Evolutionary conservation across 2,329 filamentous ascomycete species (phyloP), one percentile per base, ranked within the genome.

Genomic region (Phialophora verrucosa): DNA sequence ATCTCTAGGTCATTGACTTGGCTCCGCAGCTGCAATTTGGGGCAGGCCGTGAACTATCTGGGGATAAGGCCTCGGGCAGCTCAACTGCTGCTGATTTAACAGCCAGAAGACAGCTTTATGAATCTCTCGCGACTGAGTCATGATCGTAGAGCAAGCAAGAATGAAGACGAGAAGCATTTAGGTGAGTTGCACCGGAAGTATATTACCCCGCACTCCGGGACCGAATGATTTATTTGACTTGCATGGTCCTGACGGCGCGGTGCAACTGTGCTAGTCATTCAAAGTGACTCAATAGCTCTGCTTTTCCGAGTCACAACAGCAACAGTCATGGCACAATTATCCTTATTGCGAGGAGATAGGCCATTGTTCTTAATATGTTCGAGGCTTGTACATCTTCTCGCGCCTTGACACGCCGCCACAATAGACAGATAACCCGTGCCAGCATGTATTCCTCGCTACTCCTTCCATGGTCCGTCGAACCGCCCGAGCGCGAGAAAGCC

Each of bases 371-470:
- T 20, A 11, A 14, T 12, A 51, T 29, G 20, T 23, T 51, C 49
- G 23, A 51, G 20, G 49, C 49, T 27, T 17, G 25, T 51, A 11
- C 49, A 12, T 29, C 25, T 5, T 51, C 20, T 51, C 49, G 49
- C 25, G 49, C 25, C 49, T 27, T 51, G 49, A 51, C 25, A 51
- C 20, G 17, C 17, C 38, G 20, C 7, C 17, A 51, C 25, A 29
- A 10, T 23, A 14, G 49, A 11, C 23, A 55, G 27, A 35, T 32
- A 23, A 35, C 51, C 8, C 12, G 7, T 31, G 23, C 20, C 38
- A 44, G 55, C 23, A 72, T 72, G 67, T 72, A 72, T 51, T 27
- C 56, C n/a, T 66, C 68, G 12, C 50, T 72, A 10, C 56, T 59
- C 11, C 58, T 72, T 25, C 67, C 70, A 20, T 72, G 71, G 71